Conservation (phyloP, 2,329 filamentous ascomycete species). For the Coniella vitis region DNA sequence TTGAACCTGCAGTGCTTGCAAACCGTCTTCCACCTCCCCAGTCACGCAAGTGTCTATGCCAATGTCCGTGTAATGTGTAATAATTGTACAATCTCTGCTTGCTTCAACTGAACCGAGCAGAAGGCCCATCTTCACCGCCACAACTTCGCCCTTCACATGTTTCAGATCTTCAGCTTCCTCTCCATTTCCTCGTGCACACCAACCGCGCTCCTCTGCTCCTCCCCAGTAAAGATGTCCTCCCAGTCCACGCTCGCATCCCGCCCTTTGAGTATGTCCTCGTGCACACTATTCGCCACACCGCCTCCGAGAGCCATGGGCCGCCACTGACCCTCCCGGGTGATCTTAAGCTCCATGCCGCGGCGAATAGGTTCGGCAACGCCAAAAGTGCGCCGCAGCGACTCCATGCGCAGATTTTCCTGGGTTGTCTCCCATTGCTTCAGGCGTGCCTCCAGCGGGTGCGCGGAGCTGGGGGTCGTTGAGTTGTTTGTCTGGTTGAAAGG, state of each 20-base stretch:
- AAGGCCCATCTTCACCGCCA: not conserved
- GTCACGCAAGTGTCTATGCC: constrained; percentile 6
- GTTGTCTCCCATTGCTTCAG: constrained; percentile 86
- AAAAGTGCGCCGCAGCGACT: constrained; percentile 76
- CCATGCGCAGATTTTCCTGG: constrained; percentile 83
- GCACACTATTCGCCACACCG: constrained; percentile 55
- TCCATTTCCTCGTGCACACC: constrained; percentile 92
- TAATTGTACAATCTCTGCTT: constrained; percentile 6
- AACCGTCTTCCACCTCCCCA: not conserved
- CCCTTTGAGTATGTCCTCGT: constrained; percentile 83
- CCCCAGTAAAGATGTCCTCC: constrained; percentile 89
- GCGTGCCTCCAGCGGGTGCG: constrained; percentile 87
- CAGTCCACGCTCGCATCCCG: constrained; percentile 72
- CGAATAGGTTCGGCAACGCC: constrained; percentile 90
- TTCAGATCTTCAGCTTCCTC: constrained; percentile 77
- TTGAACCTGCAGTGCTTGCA: no score
- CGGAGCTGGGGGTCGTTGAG: constrained; percentile 46
- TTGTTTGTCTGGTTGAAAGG: constrained; percentile 39
- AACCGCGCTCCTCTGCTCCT: constrained; percentile 62
- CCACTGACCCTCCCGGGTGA: constrained; percentile 74
- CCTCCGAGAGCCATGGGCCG: constrained; percentile 64
- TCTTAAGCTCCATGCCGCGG: constrained; percentile 91
- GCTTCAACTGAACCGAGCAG: not conserved
- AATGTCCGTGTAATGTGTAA: constrained; percentile 2
- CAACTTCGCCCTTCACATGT: constrained; percentile 48